Conservation (phyloP, 2,329 filamentous ascomycete genomes). For the Neofusicoccum umdonicola region DNA sequence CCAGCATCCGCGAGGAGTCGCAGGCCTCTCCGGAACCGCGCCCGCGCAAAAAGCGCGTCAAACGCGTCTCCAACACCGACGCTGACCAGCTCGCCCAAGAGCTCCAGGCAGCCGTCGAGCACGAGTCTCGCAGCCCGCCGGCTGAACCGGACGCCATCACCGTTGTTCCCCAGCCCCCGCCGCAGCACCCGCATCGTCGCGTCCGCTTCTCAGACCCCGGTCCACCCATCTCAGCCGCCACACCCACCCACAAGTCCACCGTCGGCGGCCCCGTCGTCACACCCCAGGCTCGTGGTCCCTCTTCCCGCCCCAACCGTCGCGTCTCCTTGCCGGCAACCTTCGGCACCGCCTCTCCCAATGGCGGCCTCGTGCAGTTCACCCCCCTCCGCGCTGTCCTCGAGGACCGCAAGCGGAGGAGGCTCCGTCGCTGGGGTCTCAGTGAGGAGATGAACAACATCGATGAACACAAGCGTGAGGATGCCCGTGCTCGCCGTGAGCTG, state of each 20-base stretch:
- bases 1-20: conserved; percentile 10
- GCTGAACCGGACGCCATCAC: conserved; percentile 25
- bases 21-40: neutral
- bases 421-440: conserved; percentile 41
- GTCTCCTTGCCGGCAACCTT: conserved; percentile 11
- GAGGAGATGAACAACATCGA: conserved; percentile 42
- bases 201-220: conserved; percentile 34
- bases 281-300: neutral
- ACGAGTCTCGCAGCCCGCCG: conserved; percentile 22
- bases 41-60: conserved; percentile 30
- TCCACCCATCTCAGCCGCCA: conserved; percentile 21
- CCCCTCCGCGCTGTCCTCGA: conserved; percentile 34
- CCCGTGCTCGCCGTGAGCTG: conserved; percentile 31
- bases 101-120: conserved; percentile 20
- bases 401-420: conserved; percentile 35
- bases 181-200: conserved; percentile 23
- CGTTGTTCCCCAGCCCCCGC: conserved; percentile 13
- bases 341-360: conserved; percentile 12
- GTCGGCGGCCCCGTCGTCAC: neutral
- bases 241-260: conserved; percentile 16
- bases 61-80: conserved; percentile 30
- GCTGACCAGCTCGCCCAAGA: conserved; percentile 35
- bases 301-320: conserved; percentile 9
- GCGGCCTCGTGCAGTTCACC: conserved; percentile 30
- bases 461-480: conserved; percentile 36